phyloP scores from a whole-genome alignment of 352 stramenopile genomes.

The Phytophthora sp. region DNA sequence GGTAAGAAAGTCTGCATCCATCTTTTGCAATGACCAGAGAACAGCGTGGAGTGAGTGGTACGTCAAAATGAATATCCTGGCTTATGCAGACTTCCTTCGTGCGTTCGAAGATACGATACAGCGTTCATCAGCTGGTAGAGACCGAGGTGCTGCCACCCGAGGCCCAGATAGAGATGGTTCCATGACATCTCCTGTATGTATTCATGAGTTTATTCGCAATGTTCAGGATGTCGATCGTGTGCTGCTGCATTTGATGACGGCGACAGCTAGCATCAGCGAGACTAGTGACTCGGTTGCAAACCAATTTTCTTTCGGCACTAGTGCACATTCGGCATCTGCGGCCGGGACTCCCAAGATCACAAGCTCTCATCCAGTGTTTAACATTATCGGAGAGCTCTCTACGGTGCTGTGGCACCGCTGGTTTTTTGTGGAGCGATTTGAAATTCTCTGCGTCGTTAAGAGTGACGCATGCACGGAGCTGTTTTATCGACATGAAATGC shows the following conservation, averaged over 20 bases:
- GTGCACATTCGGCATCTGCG: constrained; percentile 37
- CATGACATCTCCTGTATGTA: constrained; percentile 47
- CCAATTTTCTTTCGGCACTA: constrained; percentile 78
- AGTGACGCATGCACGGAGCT: constrained; percentile 63
- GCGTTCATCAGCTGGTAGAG: constrained; percentile 12
- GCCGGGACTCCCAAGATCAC: constrained; percentile 41
- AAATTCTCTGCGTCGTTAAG: constrained; percentile 78
- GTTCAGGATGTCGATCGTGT: constrained; percentile 89
- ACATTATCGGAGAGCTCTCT: constrained; percentile 88
- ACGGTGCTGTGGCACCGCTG: constrained; percentile 90
- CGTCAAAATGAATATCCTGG: constrained; percentile 87
- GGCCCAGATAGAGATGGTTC: constrained; percentile 13
- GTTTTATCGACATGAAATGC: constrained; percentile 69
- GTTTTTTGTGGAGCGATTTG: constrained; percentile 90
- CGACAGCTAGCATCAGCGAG: constrained; percentile 54
- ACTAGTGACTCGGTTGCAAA: constrained; percentile 51
- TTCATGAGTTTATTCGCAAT: constrained; percentile 86
- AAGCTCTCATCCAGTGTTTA: constrained; percentile 87
- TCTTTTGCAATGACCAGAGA: constrained; percentile 52
- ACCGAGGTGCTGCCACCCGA: constrained; percentile 13
- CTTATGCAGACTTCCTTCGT: constrained; percentile 81
- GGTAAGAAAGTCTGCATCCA: constrained; percentile 31
- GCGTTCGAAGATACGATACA: constrained; percentile 77
- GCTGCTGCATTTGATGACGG: constrained; percentile 84
- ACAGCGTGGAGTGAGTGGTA: constrained; percentile 80